Base-by-base conservation (phyloP, 345 rosid species). In the Hibiscus tridactylites region DNA sequence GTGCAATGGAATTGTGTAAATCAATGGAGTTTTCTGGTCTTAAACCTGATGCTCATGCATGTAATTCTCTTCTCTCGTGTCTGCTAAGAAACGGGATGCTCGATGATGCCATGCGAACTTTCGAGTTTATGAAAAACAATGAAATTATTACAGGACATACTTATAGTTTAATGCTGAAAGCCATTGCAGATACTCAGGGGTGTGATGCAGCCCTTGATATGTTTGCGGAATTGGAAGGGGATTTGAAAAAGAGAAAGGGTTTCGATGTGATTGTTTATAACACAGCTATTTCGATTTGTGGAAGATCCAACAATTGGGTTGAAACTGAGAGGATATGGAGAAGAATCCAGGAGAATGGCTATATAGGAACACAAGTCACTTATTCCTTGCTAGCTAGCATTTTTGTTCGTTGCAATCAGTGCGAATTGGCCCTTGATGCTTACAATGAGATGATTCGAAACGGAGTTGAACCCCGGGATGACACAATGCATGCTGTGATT, bases 191-290 rank as follows among this genome's bases (percentile, higher is more conserved):
- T 72, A 66, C 73, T 8, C 74, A 74, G 33, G 90, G 97, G 70
- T 84, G 64, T 75, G 86, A 86, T 74, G 81, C 84, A 28, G 88
- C 94, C 1, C 79, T 93, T 12, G 44, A 76, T 39, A 75, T 86
- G 86, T 91, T 89, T 75, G 71, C 73, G 31, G 84, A 79, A 70
- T 52, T 86, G 47, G 90, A 84, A 77, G 83, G 61, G 24, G 77
- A 81, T 49, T 77, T 81, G 0, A 77, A 63, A 16, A 81, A 68
- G 66, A 75, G 26, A 67, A 75, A 73, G 62, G 62, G 24, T 61
- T 87, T 89, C 63, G 94, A 93, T 77, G 83, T 81, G 13, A 44
- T 88, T 83, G 84, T 91, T 24, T 93, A 90, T 61, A 93, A 93
- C 76, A 93, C 98, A 0, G 78, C 81, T 70, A 80, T 93, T 73